Conservation (phyloP, 1,284 basidiomycete species). For the Vanrija sp. region DNA sequence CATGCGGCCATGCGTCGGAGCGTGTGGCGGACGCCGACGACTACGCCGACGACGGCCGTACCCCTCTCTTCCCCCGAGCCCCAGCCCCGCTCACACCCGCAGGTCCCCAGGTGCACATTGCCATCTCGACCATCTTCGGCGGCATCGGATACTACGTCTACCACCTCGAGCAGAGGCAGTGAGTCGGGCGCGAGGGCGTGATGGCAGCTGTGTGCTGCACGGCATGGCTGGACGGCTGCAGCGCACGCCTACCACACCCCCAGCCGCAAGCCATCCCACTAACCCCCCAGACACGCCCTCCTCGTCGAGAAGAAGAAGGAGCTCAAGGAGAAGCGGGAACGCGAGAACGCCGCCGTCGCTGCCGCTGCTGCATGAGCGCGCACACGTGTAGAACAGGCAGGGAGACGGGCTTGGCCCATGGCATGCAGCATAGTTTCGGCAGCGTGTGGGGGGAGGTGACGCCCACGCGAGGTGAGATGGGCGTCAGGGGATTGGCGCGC, state of each 20-base stretch:
- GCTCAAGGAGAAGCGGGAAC: slow-evolving; percentile 25
- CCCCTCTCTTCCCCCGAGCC: too few species aligned
- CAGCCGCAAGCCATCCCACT: not conserved
- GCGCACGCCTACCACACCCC: not conserved
- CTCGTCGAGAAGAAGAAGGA: slow-evolving; percentile 32
- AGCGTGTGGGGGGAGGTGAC: not conserved
- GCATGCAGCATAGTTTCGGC: slow-evolving; percentile 14
- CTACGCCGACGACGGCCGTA: too few species aligned
- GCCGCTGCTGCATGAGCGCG: slow-evolving; percentile 3
- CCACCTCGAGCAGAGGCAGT: slow-evolving; percentile 43
- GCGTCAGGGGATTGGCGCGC: too few species aligned
- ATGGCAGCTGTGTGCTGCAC: not conserved
- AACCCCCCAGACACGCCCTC: slow-evolving; percentile 22
- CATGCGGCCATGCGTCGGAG: too few species aligned
- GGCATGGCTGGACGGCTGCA: not conserved
- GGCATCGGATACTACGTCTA: slow-evolving; percentile 41
- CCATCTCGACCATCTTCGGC: slow-evolving; percentile 36
- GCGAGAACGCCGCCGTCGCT: slow-evolving; percentile 22
- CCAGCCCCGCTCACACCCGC: not conserved
- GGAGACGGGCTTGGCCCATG: not conserved
- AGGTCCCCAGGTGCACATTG: slow-evolving; percentile 41
- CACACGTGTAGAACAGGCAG: not conserved
- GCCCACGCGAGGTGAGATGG: too few species aligned
- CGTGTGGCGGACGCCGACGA: too few species aligned
- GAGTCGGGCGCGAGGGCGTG: slow-evolving; percentile 15